A percentile compares a stretch with the other conserved stretches of the same genome.
Evolutionary conservation across 2,329 filamentous ascomycete genomes (phyloP).

Genomic region (Cadophora sp.): DNA sequence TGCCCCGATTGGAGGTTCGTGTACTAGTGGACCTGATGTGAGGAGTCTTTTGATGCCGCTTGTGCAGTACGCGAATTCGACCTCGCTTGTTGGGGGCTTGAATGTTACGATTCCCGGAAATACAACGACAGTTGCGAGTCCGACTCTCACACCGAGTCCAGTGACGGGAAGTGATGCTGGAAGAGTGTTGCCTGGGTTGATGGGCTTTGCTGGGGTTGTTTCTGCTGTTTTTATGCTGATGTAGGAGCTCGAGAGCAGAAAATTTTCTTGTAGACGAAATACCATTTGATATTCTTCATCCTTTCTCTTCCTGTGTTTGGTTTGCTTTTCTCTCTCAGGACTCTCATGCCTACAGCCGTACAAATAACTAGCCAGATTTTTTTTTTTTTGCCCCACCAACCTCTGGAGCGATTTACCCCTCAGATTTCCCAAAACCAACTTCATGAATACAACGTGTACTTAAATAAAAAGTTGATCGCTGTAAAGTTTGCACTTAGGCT

Average conservation of each 20-base stretch:
- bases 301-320: not conserved
- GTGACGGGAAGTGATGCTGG: not conserved
- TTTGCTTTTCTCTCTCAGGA: not conserved
- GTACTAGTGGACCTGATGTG: conserved; percentile 16
- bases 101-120: not conserved
- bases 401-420: not conserved
- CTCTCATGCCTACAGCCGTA: not conserved
- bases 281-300: not conserved
- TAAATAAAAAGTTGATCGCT: not conserved
- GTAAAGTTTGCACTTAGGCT: not conserved
- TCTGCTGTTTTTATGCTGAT: not conserved
- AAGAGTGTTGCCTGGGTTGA: not conserved
- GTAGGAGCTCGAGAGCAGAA: not conserved
- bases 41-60: conserved; percentile 17
- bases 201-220: not conserved
- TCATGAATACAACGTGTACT: not conserved
- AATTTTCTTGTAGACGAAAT: not conserved
- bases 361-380: no score
- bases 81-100: not conserved
- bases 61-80: conserved; percentile 17
- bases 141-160: not conserved
- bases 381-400: not conserved
- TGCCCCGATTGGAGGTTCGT: conserved; percentile 47
- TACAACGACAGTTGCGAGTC: not conserved
- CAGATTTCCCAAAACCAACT: not conserved